Evolutionary conservation across 129 eudicot genomes (phyloP).

Genomic region (Pulicaria dysenterica): DNA sequence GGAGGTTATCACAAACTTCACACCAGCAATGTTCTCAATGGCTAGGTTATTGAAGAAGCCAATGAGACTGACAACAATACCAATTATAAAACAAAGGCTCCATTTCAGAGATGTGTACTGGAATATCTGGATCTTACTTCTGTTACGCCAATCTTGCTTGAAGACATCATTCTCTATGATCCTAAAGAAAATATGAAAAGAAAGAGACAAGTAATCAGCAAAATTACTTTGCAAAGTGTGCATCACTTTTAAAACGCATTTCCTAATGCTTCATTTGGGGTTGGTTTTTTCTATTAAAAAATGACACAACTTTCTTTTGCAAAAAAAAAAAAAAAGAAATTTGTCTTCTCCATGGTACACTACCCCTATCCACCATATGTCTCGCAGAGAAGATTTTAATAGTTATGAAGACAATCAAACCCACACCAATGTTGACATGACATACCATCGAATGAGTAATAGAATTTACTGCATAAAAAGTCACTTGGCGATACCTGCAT

Average conservation of each 20-base stretch:
- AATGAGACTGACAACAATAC: constrained; percentile 58
- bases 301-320: neutral
- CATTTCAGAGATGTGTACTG: constrained; percentile 79
- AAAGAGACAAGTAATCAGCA: constrained; percentile 4
- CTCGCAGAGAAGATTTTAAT: neutral
- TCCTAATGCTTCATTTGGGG: neutral
- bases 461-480: no score
- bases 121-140: constrained; percentile 56
- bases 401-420: neutral
- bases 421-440: no score
- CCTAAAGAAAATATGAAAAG: constrained; percentile 34
- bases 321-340: neutral
- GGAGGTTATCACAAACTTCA: constrained; percentile 86
- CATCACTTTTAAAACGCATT: constrained; percentile 6
- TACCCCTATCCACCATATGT: neutral
- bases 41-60: constrained; percentile 84
- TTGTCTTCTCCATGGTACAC: constrained; percentile 4
- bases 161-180: constrained; percentile 78
- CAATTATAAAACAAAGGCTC: constrained; percentile 70
- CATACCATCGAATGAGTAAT: no score
- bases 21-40: constrained; percentile 82
- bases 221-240: constrained; percentile 3
- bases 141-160: constrained; percentile 89
- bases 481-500: no score
- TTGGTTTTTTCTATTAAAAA: neutral